Percentiles rank a stretch among this genome's conserved stretches.
phyloP scores from a whole-genome alignment of 331 rosid species.

The Pyrus hybrid region DNA sequence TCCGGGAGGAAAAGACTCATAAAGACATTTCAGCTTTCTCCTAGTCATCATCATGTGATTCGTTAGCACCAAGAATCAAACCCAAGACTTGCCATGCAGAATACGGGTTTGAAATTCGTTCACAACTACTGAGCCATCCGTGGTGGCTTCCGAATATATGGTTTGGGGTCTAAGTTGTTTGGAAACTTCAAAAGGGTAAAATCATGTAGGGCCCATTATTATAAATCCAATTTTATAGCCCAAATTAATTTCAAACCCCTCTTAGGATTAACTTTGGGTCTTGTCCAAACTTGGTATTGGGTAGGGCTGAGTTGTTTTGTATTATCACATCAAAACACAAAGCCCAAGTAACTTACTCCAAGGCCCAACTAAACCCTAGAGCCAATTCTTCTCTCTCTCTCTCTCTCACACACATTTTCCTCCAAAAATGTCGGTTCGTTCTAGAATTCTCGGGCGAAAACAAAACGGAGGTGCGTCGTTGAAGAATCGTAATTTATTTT shows the following conservation, averaged over 20 bases:
- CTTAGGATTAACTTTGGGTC: background rate
- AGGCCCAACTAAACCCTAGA: background rate
- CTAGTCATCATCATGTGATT: too few species aligned
- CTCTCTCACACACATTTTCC: background rate
- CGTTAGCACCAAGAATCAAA: too few species aligned
- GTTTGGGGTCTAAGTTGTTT: background rate
- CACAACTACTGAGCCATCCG: too few species aligned
- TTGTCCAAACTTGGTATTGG: background rate
- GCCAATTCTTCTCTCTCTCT: too few species aligned
- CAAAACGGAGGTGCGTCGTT: background rate
- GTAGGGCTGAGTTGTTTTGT: background rate
- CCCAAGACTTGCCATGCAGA: fast-evolving
- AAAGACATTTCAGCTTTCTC: too few species aligned
- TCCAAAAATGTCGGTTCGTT: background rate
- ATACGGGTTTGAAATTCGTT: too few species aligned
- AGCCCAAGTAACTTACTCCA: background rate
- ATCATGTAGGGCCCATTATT: background rate
- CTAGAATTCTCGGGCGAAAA: background rate
- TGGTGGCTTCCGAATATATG: too few species aligned
- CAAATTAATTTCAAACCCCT: background rate
- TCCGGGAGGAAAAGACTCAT: too few species aligned
- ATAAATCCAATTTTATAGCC: background rate
- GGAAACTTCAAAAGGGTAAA: background rate
- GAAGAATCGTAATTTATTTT: background rate
- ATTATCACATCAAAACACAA: background rate